These are phyloP conservation scores for Aspergillus niger DNA, from an alignment of 2,329 filamentous ascomycete species.

Conservation along the genomic window DNA sequence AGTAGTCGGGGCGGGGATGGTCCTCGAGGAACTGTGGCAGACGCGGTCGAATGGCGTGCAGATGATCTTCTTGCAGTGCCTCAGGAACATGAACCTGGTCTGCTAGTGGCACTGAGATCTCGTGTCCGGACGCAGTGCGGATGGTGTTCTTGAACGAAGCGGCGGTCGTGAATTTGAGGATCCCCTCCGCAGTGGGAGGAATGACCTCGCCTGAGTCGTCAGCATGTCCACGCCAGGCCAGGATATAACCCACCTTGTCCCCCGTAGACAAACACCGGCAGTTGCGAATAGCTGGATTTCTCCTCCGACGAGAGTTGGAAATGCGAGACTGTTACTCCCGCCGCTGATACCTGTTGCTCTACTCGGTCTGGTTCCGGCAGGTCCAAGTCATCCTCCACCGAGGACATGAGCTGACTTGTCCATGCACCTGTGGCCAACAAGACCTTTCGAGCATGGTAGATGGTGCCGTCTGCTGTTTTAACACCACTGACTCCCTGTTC, in stretches of 20 bases:
- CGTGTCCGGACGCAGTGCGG: slow-evolving; percentile 50
- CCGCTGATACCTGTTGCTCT: slow-evolving; percentile 59
- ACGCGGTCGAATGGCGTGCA: slow-evolving; percentile 26
- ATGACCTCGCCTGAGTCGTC: slow-evolving; percentile 44
- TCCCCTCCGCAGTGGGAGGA: slow-evolving; percentile 51
- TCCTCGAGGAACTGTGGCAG: slow-evolving; percentile 34
- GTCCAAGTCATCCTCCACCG: slow-evolving; percentile 47
- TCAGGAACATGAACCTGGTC: slow-evolving; percentile 47
- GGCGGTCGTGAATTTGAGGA: slow-evolving; percentile 65
- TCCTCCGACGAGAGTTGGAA: slow-evolving; percentile 56
- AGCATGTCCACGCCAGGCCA: not conserved
- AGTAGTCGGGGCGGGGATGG: slow-evolving; percentile 41
- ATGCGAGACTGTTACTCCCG: slow-evolving; percentile 62
- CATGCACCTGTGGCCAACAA: slow-evolving; percentile 60
- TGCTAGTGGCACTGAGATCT: slow-evolving; percentile 55
- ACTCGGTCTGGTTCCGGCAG: slow-evolving; percentile 52
- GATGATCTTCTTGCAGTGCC: slow-evolving; percentile 47
- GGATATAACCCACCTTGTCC: slow-evolving; percentile 35
- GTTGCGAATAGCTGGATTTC: slow-evolving; percentile 49
- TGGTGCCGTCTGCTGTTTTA: slow-evolving; percentile 49
- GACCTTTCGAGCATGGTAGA: slow-evolving; percentile 55
- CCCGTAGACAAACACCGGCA: slow-evolving; percentile 58
- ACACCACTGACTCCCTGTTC: slow-evolving; percentile 49
- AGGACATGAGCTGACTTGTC: slow-evolving; percentile 57
- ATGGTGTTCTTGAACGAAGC: slow-evolving; percentile 60